These are phyloP conservation scores for Tricholoma terreum DNA, from an alignment of 768 basidiomycete genomes.

Conservation along the genomic window DNA sequence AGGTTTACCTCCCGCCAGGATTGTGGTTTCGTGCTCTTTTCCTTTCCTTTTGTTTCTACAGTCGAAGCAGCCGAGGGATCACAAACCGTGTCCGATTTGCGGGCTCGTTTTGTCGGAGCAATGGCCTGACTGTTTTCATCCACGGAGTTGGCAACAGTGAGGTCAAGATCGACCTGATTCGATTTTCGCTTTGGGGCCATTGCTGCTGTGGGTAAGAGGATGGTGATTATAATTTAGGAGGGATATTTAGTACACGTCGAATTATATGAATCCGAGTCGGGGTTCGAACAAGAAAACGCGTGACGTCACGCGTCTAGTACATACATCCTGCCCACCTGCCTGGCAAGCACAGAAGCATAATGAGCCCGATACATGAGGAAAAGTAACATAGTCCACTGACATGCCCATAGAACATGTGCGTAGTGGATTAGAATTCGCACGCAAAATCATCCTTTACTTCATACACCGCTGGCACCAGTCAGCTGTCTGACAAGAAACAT, in stretches of 20 bases:
- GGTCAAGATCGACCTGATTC: slow-evolving; percentile 22
- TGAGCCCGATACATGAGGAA: too few species aligned
- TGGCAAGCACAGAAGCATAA: too few species aligned
- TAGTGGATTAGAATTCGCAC: too few species aligned
- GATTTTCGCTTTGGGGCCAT: slow-evolving; percentile 46
- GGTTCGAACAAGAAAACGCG: slow-evolving; percentile 23
- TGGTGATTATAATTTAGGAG: slow-evolving; percentile 10
- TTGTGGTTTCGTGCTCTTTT: slow-evolving; percentile 23
- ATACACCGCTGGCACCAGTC: slow-evolving; percentile 47
- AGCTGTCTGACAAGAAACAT: slow-evolving; percentile 78
- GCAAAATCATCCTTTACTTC: too few species aligned
- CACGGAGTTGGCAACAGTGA: slow-evolving; percentile 10
- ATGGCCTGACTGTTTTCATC: slow-evolving; percentile 16
- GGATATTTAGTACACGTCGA: slow-evolving; percentile 13
- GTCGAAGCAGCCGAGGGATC: slow-evolving; percentile 10
- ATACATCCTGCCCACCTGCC: too few species aligned
- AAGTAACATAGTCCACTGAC: too few species aligned
- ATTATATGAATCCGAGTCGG: background rate
- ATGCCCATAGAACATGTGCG: too few species aligned
- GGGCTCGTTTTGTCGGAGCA: slow-evolving; percentile 29
- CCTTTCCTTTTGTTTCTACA: slow-evolving; percentile 2
- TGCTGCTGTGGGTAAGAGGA: slow-evolving; percentile 8
- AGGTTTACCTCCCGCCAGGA: slow-evolving; percentile 39
- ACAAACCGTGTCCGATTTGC: slow-evolving; percentile 19
- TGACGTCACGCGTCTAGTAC: slow-evolving; percentile 13